Percentiles rank a stretch among this genome's conserved stretches.
Conservation (phyloP, 2,329 filamentous ascomycete genomes). For the Emmonsiellopsis sp. region DNA sequence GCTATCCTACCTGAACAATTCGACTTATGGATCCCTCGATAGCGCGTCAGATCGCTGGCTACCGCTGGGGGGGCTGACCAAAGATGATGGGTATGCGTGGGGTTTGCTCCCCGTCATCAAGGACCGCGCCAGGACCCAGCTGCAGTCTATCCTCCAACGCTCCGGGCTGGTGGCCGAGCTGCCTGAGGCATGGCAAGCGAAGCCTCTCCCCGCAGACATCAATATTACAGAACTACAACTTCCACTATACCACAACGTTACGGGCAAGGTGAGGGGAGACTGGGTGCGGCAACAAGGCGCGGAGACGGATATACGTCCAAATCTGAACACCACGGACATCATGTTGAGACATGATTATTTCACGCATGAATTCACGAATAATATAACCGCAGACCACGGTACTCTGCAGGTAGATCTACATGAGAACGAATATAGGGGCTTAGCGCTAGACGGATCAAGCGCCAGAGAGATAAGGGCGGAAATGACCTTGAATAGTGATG, state of each 20-base stretch:
- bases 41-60: slow-evolving; percentile 41
- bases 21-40: slow-evolving; percentile 45
- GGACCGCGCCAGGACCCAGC: slow-evolving; percentile 52
- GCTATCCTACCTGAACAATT: slow-evolving; percentile 41
- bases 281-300: slow-evolving; percentile 54
- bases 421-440: slow-evolving; percentile 37
- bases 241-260: slow-evolving; percentile 67
- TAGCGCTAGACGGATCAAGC: slow-evolving; percentile 37
- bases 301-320: slow-evolving; percentile 33
- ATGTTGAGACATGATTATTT: slow-evolving; percentile 59
- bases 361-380: slow-evolving; percentile 60
- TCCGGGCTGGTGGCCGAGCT: slow-evolving; percentile 22
- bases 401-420: slow-evolving; percentile 60
- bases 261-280: slow-evolving; percentile 64
- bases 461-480: slow-evolving; percentile 61
- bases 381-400: slow-evolving; percentile 65
- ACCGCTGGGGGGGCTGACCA: slow-evolving; percentile 68
- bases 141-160: slow-evolving; percentile 24
- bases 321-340: slow-evolving; percentile 57
- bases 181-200: slow-evolving; percentile 17
- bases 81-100: slow-evolving; percentile 70
- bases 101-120: slow-evolving; percentile 58
- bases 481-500: slow-evolving; percentile 62
- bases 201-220: slow-evolving; percentile 15
- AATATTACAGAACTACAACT: slow-evolving; percentile 33